phyloP scores from a whole-genome alignment of 331 rosid genomes.

The Spiraea crenata region DNA sequence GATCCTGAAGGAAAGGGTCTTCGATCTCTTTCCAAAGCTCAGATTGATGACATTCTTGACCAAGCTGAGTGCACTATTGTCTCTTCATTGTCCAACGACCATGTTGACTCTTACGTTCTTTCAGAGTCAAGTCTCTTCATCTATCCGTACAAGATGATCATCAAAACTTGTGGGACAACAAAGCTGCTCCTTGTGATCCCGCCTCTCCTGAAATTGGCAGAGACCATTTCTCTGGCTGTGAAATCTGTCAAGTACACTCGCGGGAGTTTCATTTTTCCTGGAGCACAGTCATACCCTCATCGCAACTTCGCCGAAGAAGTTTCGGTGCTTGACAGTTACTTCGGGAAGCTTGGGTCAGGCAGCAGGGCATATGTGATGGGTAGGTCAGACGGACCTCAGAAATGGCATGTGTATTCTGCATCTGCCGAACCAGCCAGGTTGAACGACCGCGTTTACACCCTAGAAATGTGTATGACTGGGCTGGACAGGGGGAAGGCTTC shows the following conservation, averaged over 20 bases:
- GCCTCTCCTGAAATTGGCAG: slow-evolving; percentile 18
- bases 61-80: slow-evolving; percentile 27
- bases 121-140: slow-evolving; percentile 20
- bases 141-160: slow-evolving; percentile 18
- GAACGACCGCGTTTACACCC: slow-evolving; percentile 38
- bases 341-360: slow-evolving; percentile 51
- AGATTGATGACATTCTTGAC: slow-evolving; percentile 18
- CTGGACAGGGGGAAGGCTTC: slow-evolving; percentile 45
- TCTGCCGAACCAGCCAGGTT: slow-evolving; percentile 33
- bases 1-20: slow-evolving; percentile 26
- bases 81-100: slow-evolving; percentile 12
- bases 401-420: slow-evolving; percentile 74
- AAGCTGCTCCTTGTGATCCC: slow-evolving; percentile 27
- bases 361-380: slow-evolving; percentile 58
- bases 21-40: slow-evolving; percentile 20
- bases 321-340: slow-evolving; percentile 40
- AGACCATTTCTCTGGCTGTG: slow-evolving; percentile 16
- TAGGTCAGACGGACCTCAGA: slow-evolving; percentile 35
- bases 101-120: slow-evolving; percentile 23
- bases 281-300: slow-evolving; percentile 62
- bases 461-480: slow-evolving; percentile 70
- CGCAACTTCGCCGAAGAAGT: slow-evolving; percentile 62
- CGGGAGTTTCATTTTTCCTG: slow-evolving; percentile 63
- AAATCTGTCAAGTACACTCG: slow-evolving; percentile 32
- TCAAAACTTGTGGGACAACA: slow-evolving; percentile 26